phyloP scores from a whole-genome alignment of 2,329 filamentous ascomycete species.

The Botrytis fragariae region DNA sequence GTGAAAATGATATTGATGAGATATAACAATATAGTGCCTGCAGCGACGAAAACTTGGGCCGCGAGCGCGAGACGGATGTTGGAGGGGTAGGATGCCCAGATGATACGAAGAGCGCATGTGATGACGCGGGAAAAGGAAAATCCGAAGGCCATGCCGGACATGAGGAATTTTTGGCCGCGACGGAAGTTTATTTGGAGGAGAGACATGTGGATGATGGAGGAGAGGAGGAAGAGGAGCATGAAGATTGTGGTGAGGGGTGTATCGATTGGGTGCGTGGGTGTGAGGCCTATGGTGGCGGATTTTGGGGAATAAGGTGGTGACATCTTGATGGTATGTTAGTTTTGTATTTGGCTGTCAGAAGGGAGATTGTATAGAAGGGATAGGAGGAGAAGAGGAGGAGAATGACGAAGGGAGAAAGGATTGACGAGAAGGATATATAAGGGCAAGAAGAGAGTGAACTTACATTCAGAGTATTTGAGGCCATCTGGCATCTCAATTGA shows the following conservation, averaged over 20 bases:
- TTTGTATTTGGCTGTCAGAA: background rate
- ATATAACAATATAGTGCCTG: slow-evolving; percentile 64
- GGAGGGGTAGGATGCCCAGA: slow-evolving; percentile 39
- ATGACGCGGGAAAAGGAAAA: slow-evolving; percentile 55
- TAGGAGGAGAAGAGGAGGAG: background rate
- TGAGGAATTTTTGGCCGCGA: slow-evolving; percentile 54
- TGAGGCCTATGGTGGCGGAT: slow-evolving; percentile 55
- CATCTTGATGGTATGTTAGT: slow-evolving; percentile 1
- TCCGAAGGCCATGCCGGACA: slow-evolving; percentile 56
- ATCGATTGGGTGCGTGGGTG: slow-evolving; percentile 57
- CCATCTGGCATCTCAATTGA: background rate
- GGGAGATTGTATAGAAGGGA: background rate
- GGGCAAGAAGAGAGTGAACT: background rate
- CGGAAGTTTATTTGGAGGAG: slow-evolving; percentile 43
- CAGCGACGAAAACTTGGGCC: slow-evolving; percentile 21
- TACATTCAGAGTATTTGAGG: background rate
- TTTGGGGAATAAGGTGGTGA: slow-evolving; percentile 36
- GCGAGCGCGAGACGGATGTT: slow-evolving; percentile 10
- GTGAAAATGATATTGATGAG: slow-evolving; percentile 74
- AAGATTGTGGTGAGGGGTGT: slow-evolving; percentile 64
- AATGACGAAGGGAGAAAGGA: accelerated
- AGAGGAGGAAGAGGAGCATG: slow-evolving; percentile 53
- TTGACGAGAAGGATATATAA: background rate
- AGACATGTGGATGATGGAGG: slow-evolving; percentile 56
- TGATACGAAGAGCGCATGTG: slow-evolving; percentile 48